Base-by-base conservation (phyloP, 2,329 filamentous ascomycete species). In the Gliomastix tumulicola region DNA sequence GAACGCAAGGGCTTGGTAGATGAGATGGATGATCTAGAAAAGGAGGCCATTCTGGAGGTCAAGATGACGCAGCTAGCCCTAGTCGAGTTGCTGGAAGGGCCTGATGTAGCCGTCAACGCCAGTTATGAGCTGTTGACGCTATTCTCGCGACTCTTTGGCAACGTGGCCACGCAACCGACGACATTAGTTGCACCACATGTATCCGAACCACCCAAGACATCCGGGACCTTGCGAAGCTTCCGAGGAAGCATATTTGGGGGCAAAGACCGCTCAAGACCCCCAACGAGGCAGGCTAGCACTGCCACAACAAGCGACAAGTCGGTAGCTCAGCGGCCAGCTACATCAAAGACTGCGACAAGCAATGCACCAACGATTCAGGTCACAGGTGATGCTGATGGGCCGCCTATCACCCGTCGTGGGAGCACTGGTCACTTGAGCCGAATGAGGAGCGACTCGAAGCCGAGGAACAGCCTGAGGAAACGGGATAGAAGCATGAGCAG, bases 21-120 rank as follows among this genome's bases (percentile, higher is more conserved):
- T 45, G 79, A 85, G 31, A 86, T 96, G 79, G 83, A 88, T 43
- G 77, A 81, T 40, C 77, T 79, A 19, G 89, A 97, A 54, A 94
- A 88, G 53, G 86, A 89, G 56, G 76, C 78, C 34, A 82, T 98
- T 30, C 63, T 98, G n/a, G 86, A 97, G 57, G 80, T 96, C 42
- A 94, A 94, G 58, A 94, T 97, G 77, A 96, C 90, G 10, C 89
- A 97, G 51, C 68, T 98, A 41, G 75, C 84, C 5, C 72, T 98
- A 16, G 61, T 92, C 4, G 90, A 97, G 59, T 65, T 92, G 13
- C 65, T 87, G 4, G 88, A 96, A 54, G 88, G 88, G 2, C 79
- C 88, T 0, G 82, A 87, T 40, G 77, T 82, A 39, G 90, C 92
- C 15, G 86, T 97, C 35, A 95, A 95, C 53, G 82, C 84, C 41